A percentile compares a stretch with the other conserved stretches of the same genome.
Evolutionary conservation across 768 basidiomycete species (phyloP).

Genomic region (Suillus plorans): DNA sequence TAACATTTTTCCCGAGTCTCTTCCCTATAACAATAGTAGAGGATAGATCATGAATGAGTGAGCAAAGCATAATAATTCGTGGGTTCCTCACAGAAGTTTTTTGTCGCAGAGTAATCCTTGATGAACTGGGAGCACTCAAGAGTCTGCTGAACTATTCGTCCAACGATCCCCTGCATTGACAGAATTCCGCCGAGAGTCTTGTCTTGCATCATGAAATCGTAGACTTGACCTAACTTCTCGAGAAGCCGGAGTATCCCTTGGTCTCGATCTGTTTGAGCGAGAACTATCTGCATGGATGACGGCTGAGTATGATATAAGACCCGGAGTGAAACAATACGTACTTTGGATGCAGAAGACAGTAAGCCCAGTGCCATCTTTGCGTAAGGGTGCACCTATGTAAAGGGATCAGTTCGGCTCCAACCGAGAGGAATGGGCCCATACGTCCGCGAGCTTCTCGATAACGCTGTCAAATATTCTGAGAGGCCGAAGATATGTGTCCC

Average conservation of each 20-base stretch:
- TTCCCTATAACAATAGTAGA: not conserved
- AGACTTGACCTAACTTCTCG: no score
- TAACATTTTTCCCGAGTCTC: not conserved
- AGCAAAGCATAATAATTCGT: not conserved
- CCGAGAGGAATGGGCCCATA: not conserved
- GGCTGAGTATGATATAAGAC: no score
- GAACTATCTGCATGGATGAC: not conserved
- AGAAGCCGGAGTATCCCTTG: not conserved
- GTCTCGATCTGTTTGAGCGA: not conserved
- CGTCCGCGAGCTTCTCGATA: not conserved
- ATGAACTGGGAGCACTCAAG: no score
- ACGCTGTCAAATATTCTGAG: not conserved
- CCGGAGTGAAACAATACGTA: not conserved
- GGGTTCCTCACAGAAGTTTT: not conserved
- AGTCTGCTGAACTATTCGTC: no score
- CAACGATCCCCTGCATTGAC: no score
- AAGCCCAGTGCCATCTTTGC: constrained; percentile 2
- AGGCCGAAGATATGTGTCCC: not conserved
- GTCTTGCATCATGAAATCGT: no score
- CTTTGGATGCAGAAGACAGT: not conserved
- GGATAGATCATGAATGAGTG: not conserved
- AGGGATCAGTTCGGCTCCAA: not conserved
- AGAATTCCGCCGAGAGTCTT: no score
- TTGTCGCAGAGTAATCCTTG: no score
- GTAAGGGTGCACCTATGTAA: constrained; percentile 2